Percentiles rank a stretch among this genome's conserved stretches.
Evolutionary conservation across 2,329 filamentous ascomycete species (phyloP).

Genomic region (Pseudocercospora fijiensis): DNA sequence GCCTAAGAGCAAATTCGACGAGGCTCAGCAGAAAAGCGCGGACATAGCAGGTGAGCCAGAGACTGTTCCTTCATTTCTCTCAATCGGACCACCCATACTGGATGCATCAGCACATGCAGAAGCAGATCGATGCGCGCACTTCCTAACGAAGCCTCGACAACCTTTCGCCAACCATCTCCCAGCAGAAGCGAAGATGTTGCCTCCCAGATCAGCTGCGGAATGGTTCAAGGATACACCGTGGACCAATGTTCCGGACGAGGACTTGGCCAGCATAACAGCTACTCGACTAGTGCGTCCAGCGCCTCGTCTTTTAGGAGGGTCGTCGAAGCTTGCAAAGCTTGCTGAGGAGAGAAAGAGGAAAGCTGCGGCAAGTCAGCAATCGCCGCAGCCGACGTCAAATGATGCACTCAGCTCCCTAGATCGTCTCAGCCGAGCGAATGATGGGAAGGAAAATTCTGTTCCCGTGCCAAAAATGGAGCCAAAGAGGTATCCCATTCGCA

Average conservation of each 20-base stretch:
- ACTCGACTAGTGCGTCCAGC: constrained; percentile 55
- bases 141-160: neutral
- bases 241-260: constrained; percentile 68
- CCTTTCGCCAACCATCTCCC: constrained; percentile 31
- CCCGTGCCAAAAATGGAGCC: constrained; percentile 56
- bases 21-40: constrained; percentile 46
- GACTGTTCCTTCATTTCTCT: constrained; percentile 10
- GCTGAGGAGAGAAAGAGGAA: constrained; percentile 85
- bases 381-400: constrained; percentile 9
- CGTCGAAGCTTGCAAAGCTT: constrained; percentile 86
- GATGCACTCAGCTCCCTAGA: constrained; percentile 46
- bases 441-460: constrained; percentile 30
- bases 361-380: constrained; percentile 47
- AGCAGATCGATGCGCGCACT: neutral
- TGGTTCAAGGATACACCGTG: constrained; percentile 87
- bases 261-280: constrained; percentile 60
- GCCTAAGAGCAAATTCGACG: constrained; percentile 46
- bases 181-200: constrained; percentile 17
- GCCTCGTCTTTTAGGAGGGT: constrained; percentile 72
- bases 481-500: constrained; percentile 56
- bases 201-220: constrained; percentile 48
- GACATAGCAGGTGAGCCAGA: constrained; percentile 49
- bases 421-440: constrained; percentile 39
- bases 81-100: neutral
- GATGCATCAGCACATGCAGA: neutral